A percentile compares a stretch with the other conserved stretches of the same genome.
These are phyloP conservation scores for Jatropha multifida DNA, from an alignment of 441 rosid genomes.

Conservation along the genomic window DNA sequence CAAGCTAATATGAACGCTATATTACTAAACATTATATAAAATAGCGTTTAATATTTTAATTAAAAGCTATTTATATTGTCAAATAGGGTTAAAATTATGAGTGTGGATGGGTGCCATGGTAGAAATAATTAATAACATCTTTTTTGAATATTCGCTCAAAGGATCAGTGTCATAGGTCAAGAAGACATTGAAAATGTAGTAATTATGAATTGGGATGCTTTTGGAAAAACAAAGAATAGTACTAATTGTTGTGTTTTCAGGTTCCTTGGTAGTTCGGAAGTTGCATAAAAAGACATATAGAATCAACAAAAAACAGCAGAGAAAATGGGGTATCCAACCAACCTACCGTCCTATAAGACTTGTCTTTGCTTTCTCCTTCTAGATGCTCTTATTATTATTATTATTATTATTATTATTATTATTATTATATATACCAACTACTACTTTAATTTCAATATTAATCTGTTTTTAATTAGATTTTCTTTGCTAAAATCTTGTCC, in stretches of 20 bases:
- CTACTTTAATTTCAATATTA: neutral
- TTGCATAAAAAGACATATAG: slow-evolving; percentile 31
- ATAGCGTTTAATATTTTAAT: too few species aligned
- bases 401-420: too few species aligned
- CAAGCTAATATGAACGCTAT: too few species aligned
- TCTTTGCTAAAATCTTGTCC: neutral
- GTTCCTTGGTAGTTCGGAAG: slow-evolving; percentile 33
- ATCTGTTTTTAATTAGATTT: neutral
- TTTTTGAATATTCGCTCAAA: neutral
- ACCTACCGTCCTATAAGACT: slow-evolving; percentile 34
- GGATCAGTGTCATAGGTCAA: slow-evolving; percentile 15
- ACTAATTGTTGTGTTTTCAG: neutral
- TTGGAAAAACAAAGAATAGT: slow-evolving; percentile 4
- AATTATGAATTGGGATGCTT: slow-evolving; percentile 1
- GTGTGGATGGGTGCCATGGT: too few species aligned
- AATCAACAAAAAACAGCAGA: slow-evolving; percentile 39
- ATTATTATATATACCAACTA: neutral
- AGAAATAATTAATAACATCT: slow-evolving; percentile 5
- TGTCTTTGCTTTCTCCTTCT: slow-evolving; percentile 23
- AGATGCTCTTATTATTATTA: slow-evolving; percentile 14
- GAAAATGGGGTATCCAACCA: slow-evolving; percentile 28
- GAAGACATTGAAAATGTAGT: slow-evolving; percentile 1
- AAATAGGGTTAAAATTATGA: too few species aligned
- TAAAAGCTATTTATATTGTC: too few species aligned
- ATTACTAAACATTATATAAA: too few species aligned